Evolutionary conservation across 306 rosid species (phyloP).

Genomic region (Trifolium subterraneum): DNA sequence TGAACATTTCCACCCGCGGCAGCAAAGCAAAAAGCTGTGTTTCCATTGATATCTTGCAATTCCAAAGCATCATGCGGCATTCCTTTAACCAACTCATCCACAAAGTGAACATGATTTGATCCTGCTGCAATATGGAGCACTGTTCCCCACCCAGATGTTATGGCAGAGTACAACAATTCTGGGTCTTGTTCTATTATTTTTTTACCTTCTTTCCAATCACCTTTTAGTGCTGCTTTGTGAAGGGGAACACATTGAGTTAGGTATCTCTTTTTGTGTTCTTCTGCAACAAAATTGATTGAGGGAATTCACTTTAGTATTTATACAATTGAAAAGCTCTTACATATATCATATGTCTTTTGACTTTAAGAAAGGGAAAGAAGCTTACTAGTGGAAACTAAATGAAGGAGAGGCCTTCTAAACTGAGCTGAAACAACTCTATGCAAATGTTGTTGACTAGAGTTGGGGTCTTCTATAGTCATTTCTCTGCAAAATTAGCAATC

Average conservation of each 20-base stretch:
- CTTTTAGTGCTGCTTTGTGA: slow-evolving; percentile 48
- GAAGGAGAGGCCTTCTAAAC: slow-evolving; percentile 37
- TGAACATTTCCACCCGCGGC: slow-evolving; percentile 44
- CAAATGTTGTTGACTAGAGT: neutral
- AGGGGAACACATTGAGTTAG: slow-evolving; percentile 48
- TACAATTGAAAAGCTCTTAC: neutral
- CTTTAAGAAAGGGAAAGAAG: neutral
- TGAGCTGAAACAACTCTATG: slow-evolving; percentile 39
- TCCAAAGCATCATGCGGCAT: slow-evolving; percentile 21
- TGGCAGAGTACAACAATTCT: slow-evolving; percentile 20
- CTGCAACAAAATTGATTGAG: slow-evolving; percentile 37
- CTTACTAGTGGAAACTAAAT: slow-evolving; percentile 41
- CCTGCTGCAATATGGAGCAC: slow-evolving; percentile 53
- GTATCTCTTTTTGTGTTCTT: slow-evolving; percentile 25
- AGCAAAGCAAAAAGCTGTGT: slow-evolving; percentile 54
- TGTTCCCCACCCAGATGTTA: slow-evolving; percentile 50
- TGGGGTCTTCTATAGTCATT: slow-evolving; percentile 29
- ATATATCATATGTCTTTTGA: too few species aligned
- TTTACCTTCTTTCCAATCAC: slow-evolving; percentile 51
- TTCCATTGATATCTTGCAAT: slow-evolving; percentile 20
- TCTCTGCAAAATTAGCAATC: slow-evolving; percentile 23
- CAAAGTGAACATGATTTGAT: slow-evolving; percentile 44
- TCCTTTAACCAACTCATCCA: slow-evolving; percentile 38
- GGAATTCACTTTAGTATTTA: neutral
- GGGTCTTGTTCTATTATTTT: slow-evolving; percentile 23